phyloP scores from a whole-genome alignment of 164 flowering plant species.

The Tetracentron sinense region DNA sequence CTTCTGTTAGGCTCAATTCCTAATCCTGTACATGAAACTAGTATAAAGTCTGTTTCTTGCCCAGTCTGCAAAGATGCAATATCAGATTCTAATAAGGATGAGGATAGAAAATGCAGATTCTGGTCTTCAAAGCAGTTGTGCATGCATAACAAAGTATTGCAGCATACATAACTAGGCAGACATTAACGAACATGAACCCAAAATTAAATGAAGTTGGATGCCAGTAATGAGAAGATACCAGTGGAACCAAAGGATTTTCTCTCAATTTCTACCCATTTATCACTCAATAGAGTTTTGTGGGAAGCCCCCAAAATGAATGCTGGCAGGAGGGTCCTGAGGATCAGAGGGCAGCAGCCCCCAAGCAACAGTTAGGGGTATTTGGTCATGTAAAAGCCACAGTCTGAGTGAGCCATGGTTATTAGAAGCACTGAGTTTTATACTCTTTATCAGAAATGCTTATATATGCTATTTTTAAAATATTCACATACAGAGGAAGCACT shows the following conservation, averaged over 20 bases:
- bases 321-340: background rate
- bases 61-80: constrained; percentile 64
- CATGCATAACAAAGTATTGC: too few species aligned
- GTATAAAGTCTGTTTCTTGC: constrained; percentile 89
- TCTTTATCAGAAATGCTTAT: background rate
- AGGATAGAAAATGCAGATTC: background rate
- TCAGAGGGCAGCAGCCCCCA: background rate
- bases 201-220: background rate
- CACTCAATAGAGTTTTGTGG: background rate
- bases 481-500: background rate
- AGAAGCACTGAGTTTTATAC: background rate
- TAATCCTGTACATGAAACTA: constrained; percentile 91
- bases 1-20: constrained; percentile 78
- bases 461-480: too few species aligned
- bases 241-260: background rate
- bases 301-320: background rate
- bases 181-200: background rate
- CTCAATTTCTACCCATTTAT: background rate
- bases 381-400: background rate
- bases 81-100: constrained; percentile 1
- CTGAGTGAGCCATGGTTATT: background rate
- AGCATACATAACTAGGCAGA: background rate
- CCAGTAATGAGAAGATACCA: constrained; percentile 1
- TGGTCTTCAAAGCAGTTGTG: background rate
- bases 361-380: too few species aligned